phyloP scores from a whole-genome alignment of 306 rosid genomes.

The Datisca glomerata region DNA sequence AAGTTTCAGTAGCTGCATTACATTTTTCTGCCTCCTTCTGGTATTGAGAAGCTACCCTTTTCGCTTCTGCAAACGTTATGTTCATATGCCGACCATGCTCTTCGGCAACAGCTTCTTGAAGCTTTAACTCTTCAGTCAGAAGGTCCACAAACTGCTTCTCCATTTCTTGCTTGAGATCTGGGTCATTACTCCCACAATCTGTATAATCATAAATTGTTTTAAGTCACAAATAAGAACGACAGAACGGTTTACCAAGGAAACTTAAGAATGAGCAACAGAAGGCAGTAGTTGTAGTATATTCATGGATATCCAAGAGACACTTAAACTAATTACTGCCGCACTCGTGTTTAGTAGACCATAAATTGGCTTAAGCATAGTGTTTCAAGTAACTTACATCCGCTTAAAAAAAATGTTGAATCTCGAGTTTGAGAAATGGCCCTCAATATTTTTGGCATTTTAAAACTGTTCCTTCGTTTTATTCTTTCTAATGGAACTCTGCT shows the following conservation, averaged over 20 bases:
- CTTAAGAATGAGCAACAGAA: neutral
- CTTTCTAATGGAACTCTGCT: too few species aligned
- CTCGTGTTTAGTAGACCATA: neutral
- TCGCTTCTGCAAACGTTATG: conserved; percentile 74
- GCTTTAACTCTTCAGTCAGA: conserved; percentile 71
- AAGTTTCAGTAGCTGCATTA: conserved; percentile 81
- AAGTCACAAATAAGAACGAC: neutral
- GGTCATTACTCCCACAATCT: conserved; percentile 90
- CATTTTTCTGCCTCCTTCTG: conserved; percentile 97
- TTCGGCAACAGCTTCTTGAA: conserved; percentile 69
- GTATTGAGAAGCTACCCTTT: conserved; percentile 80
- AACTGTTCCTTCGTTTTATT: too few species aligned
- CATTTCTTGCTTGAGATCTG: conserved; percentile 89
- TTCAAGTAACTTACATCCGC: too few species aligned
- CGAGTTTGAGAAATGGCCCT: too few species aligned
- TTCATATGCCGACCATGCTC: conserved; percentile 77
- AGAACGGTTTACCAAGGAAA: neutral
- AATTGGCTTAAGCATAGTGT: neutral
- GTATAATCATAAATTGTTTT: conserved; percentile 12
- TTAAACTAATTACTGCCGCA: neutral
- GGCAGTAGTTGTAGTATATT: neutral
- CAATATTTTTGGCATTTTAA: too few species aligned
- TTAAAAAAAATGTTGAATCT: too few species aligned
- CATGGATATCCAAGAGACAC: neutral
- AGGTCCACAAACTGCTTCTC: conserved; percentile 96